Evolutionary conservation across 306 rosid genomes (phyloP), one percentile per base, ranked within the genome.

Genomic region (Dalbergia cultrata): DNA sequence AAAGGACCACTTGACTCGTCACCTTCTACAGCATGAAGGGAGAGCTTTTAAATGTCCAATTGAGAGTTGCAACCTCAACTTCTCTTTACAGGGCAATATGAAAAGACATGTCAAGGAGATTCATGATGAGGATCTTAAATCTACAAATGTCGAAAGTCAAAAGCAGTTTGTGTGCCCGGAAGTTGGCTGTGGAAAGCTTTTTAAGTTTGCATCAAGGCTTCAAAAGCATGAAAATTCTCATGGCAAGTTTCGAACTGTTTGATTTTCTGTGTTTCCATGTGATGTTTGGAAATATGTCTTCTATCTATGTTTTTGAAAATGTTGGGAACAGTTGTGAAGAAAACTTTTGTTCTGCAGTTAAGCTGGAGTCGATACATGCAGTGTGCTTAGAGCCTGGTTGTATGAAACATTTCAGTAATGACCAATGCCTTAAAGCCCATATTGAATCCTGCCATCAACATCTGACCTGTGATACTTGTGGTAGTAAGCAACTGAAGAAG

Each of bases 1-100:
- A 83, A 93, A 93, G 86, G 99, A 95, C 83, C 99, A 95, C 80
- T 82, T 95, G 83, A 91, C 87, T 58, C 97, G 94, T 5, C 99
- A 95, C 78, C 86, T 85, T 85, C 86, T 90, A 59, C 90, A 69
- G 49, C 99, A 95, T 82, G 68, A 86, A 78, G 95, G 94, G 60
- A 86, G 85, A 39, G 85, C 82, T 44, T 91, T 95, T 21, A 88
- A 81, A 74, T 95, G 99, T 73, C 89, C 91, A 8, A 13, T 90
- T 59, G 93, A 85, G 86, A 83, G 74, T 65, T 95, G 99, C 76
- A 86, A 77, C 54, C 44, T 45, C 22, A 88, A 79, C 13, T 95
- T 93, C 89, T 17, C 89, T 9, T 47, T 85, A 56, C 79, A 85
- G 61, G 78, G 89, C 56, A 90, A 89, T 67, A 47, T 91, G 85